Conservation (phyloP, 768 basidiomycete genomes). For the Boletus rex-veris region DNA sequence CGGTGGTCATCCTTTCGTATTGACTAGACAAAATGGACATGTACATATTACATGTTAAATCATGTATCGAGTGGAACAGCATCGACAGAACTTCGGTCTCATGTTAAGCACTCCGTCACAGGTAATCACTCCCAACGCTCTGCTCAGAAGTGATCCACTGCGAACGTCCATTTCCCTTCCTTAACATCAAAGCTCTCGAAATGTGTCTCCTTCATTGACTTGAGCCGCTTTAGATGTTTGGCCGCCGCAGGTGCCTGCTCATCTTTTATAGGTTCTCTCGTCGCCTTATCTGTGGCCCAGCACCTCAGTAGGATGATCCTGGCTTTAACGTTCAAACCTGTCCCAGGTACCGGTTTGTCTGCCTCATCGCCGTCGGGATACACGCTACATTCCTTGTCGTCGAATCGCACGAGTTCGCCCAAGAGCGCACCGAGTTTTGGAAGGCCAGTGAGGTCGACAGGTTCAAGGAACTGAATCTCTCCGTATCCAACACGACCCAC, state of each 20-base stretch:
- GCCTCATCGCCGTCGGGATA: conserved; percentile 88
- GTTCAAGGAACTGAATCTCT: conserved; percentile 74
- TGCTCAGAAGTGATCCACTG: conserved; percentile 84
- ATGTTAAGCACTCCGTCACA: conserved; percentile 6
- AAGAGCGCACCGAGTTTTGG: conserved; percentile 75
- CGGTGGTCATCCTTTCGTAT: background rate
- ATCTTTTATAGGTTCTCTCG: conserved; percentile 86
- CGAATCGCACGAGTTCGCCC: conserved; percentile 85
- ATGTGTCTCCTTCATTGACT: conserved; percentile 79
- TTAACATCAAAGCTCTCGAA: conserved; percentile 78
- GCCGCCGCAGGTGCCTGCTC: conserved; percentile 61
- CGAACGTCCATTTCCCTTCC: conserved; percentile 91
- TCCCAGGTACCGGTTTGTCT: conserved; percentile 78
- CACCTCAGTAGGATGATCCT: conserved; percentile 72
- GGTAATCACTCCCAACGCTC: background rate
- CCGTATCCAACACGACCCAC: conserved; percentile 94
- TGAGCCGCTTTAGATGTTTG: conserved; percentile 76
- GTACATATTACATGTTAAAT: conserved; percentile 15
- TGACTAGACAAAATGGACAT: conserved; percentile 16
- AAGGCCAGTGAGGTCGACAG: conserved; percentile 84
- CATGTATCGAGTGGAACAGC: background rate
- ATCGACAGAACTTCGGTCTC: conserved; percentile 1
- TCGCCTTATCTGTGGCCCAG: conserved; percentile 90
- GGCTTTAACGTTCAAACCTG: conserved; percentile 88
- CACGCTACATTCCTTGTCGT: conserved; percentile 88